Conservation (phyloP, 805 yeast species). For the Metschnikowia kofuensis region DNA sequence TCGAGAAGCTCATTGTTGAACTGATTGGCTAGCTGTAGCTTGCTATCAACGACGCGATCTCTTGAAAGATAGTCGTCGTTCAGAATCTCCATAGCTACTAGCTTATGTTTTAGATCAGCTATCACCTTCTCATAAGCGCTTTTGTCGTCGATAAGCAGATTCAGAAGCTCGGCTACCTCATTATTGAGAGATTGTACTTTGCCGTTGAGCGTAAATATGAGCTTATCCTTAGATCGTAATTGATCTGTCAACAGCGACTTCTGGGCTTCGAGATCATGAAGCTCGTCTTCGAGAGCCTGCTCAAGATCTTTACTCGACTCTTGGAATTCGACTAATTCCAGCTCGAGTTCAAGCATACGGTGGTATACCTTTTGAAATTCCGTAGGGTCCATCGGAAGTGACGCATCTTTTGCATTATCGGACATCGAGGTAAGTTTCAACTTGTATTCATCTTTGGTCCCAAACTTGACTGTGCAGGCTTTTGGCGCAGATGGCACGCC, state of each 20-base stretch:
- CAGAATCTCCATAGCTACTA: conserved; percentile 41
- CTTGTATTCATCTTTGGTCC: conserved; percentile 6
- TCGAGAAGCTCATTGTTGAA: conserved; percentile 43
- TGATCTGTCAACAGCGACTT: conserved; percentile 19
- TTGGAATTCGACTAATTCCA: conserved; percentile 40
- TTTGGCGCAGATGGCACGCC: neutral
- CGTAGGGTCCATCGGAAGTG: neutral
- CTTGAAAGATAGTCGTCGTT: conserved; percentile 41
- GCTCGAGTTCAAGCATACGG: conserved; percentile 35
- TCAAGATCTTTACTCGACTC: conserved; percentile 44
- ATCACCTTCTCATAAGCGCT: conserved; percentile 21
- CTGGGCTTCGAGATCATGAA: conserved; percentile 30
- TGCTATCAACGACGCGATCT: conserved; percentile 34
- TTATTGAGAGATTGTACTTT: conserved; percentile 14
- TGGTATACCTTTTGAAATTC: conserved; percentile 13
- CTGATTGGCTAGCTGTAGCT: conserved; percentile 33
- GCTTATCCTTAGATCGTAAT: conserved; percentile 19
- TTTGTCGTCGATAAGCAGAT: conserved; percentile 9
- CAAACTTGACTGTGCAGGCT: conserved; percentile 6
- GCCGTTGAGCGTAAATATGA: conserved; percentile 19
- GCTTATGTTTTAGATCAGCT: conserved; percentile 24
- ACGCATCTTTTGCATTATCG: neutral
- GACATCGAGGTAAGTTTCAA: conserved; percentile 5
- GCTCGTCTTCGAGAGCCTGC: conserved; percentile 43
- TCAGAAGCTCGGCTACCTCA: conserved; percentile 22